Percentiles rank a stretch among this genome's conserved stretches.
Evolutionary conservation across 2,329 filamentous ascomycete species (phyloP).

Genomic region (Aaosphaeria arxii): DNA sequence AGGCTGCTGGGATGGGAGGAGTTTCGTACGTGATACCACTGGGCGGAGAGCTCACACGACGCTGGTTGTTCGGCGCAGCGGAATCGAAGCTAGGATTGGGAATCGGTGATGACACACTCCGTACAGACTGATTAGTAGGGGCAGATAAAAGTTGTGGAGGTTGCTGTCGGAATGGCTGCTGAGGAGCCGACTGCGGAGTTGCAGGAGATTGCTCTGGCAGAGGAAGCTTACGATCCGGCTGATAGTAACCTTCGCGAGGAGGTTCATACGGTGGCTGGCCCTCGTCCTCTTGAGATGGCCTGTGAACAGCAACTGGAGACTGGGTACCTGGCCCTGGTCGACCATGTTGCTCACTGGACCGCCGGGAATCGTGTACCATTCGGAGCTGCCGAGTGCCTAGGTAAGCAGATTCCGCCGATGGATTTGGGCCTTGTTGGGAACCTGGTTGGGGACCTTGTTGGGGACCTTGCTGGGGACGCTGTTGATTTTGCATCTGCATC

Average conservation of each 20-base stretch:
- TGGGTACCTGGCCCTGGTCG: not conserved
- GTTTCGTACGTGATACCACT: constrained; percentile 34
- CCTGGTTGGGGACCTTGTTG: not conserved
- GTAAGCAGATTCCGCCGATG: not conserved
- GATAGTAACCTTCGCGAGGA: constrained; percentile 22
- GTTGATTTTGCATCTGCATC: not conserved
- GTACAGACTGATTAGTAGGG: not conserved
- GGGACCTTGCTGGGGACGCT: not conserved
- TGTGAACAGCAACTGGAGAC: not conserved
- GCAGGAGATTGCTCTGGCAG: not conserved
- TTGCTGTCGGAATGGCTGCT: constrained; percentile 4
- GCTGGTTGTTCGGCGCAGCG: constrained; percentile 12
- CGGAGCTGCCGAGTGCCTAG: constrained; percentile 4
- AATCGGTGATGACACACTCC: constrained; percentile 9
- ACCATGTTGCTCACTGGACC: too few species aligned
- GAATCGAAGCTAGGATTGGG: constrained; percentile 8
- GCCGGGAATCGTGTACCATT: not conserved
- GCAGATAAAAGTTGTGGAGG: constrained; percentile 1
- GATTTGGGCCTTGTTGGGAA: not conserved
- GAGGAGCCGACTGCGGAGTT: not conserved
- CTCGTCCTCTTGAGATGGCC: not conserved
- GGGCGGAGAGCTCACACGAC: constrained; percentile 15
- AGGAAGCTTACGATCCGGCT: constrained; percentile 11
- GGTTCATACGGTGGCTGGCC: constrained; percentile 9
- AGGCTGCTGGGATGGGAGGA: constrained; percentile 34